Evolutionary conservation across 148 eudicot genomes (phyloP).

Genomic region (Vaccinium macrocarpon): DNA sequence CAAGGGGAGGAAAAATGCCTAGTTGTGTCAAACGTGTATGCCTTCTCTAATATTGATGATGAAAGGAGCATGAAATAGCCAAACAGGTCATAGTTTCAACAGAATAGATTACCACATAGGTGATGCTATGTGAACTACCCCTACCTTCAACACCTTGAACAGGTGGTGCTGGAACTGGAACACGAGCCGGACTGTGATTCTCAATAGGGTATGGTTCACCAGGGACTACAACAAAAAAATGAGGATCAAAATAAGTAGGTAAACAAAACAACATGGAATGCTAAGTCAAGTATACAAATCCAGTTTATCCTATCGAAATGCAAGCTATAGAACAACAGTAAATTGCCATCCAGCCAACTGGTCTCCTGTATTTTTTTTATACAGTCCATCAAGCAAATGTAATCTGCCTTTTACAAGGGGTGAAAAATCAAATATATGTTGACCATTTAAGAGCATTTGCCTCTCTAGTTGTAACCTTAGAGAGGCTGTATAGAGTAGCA

Average conservation of each 20-base stretch:
- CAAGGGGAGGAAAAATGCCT: background rate
- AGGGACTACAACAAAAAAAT: conserved; percentile 52
- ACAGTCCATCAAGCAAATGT: background rate
- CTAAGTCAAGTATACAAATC: background rate
- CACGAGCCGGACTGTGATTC: conserved; percentile 36
- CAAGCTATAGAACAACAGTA: background rate
- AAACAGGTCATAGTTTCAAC: background rate
- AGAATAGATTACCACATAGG: background rate
- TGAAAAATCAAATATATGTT: background rate
- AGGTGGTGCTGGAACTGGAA: conserved; percentile 58
- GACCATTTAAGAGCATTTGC: background rate
- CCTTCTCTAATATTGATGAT: background rate
- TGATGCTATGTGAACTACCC: background rate
- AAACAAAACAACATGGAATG: background rate
- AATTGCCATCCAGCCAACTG: background rate
- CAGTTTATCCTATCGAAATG: background rate
- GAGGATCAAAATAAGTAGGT: background rate
- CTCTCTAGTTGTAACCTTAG: background rate
- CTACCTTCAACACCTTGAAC: conserved; percentile 49
- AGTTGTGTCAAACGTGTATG: background rate
- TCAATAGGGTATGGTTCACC: conserved; percentile 72
- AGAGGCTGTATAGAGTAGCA: background rate
- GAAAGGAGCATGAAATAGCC: background rate
- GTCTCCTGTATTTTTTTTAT: background rate
- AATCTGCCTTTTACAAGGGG: background rate